phyloP scores from a whole-genome alignment of 345 rosid genomes.

The Ceriops zippeliana region DNA sequence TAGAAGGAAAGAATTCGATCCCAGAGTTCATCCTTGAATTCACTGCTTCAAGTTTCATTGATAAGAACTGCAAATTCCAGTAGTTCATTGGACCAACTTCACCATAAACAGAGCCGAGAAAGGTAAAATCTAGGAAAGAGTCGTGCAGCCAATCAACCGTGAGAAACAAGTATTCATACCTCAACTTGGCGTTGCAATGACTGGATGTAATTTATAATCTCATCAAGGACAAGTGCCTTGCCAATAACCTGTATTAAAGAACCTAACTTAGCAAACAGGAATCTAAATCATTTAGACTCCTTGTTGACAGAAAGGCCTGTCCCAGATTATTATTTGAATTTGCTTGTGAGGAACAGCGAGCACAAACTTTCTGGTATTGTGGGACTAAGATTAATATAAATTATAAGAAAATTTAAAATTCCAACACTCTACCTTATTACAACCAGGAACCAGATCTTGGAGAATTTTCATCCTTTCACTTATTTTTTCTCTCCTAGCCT shows the following conservation, averaged over 20 bases:
- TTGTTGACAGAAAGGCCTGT: neutral
- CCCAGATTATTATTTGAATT: neutral
- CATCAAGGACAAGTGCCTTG: slow-evolving; percentile 86
- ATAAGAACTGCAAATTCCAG: slow-evolving; percentile 62
- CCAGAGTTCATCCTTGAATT: slow-evolving; percentile 61
- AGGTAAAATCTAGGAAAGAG: neutral
- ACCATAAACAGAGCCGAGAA: neutral
- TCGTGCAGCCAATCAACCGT: neutral
- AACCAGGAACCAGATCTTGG: slow-evolving; percentile 91
- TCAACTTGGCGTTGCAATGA: slow-evolving; percentile 87
- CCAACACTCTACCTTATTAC: slow-evolving; percentile 61
- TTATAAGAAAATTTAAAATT: neutral
- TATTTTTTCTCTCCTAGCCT: slow-evolving; percentile 95
- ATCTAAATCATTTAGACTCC: neutral
- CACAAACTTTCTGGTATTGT: neutral
- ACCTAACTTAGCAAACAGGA: slow-evolving; percentile 8
- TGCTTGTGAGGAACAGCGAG: no score
- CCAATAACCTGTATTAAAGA: slow-evolving; percentile 66
- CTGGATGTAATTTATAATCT: slow-evolving; percentile 88
- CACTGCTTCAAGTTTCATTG: slow-evolving; percentile 92
- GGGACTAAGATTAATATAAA: neutral
- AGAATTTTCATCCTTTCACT: slow-evolving; percentile 90
- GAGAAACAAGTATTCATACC: slow-evolving; percentile 36
- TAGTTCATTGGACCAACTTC: slow-evolving; percentile 11
- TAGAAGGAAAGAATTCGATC: slow-evolving; percentile 63